Conservation (phyloP, 192 early-diverging fungal genomes). For the Coemansia sp. region DNA sequence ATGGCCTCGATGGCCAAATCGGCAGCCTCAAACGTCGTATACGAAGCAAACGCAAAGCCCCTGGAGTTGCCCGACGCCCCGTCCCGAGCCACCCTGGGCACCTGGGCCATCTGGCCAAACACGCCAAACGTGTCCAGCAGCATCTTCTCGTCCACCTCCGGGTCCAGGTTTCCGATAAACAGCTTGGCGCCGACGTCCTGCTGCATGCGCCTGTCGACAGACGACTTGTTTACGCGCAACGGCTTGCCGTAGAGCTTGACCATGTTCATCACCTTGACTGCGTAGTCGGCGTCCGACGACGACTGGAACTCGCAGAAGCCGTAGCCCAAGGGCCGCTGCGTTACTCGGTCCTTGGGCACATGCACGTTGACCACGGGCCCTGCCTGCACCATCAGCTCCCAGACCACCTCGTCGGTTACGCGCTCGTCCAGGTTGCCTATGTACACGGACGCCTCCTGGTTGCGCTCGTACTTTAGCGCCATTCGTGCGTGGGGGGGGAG, state of each 20-base stretch:
- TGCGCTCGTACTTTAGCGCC: conserved; percentile 74
- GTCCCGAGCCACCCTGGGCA: conserved; percentile 84
- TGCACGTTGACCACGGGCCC: conserved; percentile 95
- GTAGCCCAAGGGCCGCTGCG: conserved; percentile 89
- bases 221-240: conserved; percentile 90
- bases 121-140: conserved; percentile 93
- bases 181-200: conserved; percentile 94
- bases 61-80: conserved; percentile 79
- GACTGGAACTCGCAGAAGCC: conserved; percentile 95
- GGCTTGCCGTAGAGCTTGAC: conserved; percentile 94
- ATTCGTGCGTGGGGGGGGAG: too few relatives aligned
- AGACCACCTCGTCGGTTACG: conserved; percentile 87
- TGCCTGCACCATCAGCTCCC: conserved; percentile 98
- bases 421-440: conserved; percentile 96
- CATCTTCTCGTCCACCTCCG: conserved; percentile 84
- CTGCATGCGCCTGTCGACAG: conserved; percentile 69
- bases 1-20: conserved; percentile 98
- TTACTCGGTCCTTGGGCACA: conserved; percentile 95
- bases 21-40: conserved; percentile 90
- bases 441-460: conserved; percentile 97
- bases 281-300: conserved; percentile 95
- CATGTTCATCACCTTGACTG: conserved; percentile 96
- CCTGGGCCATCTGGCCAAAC: conserved; percentile 87
- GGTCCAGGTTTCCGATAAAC: conserved; percentile 95
- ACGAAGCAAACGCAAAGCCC: conserved; percentile 91